Percentiles rank a stretch among this genome's conserved stretches.
phyloP scores from a whole-genome alignment of 2,329 filamentous ascomycete genomes.

The Amauroascus verrucosus region DNA sequence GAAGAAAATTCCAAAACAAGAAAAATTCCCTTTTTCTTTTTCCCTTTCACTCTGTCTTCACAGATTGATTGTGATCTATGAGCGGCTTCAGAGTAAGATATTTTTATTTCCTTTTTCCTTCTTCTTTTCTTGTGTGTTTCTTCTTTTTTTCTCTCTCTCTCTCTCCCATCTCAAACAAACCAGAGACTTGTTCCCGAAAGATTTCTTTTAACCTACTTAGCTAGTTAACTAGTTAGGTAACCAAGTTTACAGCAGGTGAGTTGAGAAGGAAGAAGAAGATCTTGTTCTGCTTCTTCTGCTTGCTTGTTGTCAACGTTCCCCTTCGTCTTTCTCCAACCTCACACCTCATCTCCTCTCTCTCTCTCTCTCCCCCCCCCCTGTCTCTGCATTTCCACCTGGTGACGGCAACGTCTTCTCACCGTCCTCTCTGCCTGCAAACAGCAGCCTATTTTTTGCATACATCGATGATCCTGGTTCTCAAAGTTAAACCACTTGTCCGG shows the following conservation, averaged over 20 bases:
- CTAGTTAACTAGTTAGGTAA: no score
- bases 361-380: background rate
- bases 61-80: background rate
- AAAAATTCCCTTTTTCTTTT: background rate
- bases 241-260: no score
- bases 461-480: background rate
- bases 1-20: constrained; percentile 7
- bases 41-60: background rate
- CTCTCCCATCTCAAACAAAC: no score
- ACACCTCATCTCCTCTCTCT: background rate
- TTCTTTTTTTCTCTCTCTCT: no score
- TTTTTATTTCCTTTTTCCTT: no score
- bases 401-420: background rate
- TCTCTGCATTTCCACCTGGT: background rate
- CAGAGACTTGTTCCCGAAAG: no score
- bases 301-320: background rate
- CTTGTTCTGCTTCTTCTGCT: background rate
- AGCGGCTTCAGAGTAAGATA: no score
- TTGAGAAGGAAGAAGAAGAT: no score
- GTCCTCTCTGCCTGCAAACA: background rate
- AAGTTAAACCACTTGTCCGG: constrained; percentile 5
- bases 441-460: background rate
- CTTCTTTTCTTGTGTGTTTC: no score
- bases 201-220: no score
- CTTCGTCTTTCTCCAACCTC: background rate